A percentile compares a stretch with the other conserved stretches of the same genome.
phyloP scores from a whole-genome alignment of 2,329 filamentous ascomycete species.

The Zasmidium cellare region DNA sequence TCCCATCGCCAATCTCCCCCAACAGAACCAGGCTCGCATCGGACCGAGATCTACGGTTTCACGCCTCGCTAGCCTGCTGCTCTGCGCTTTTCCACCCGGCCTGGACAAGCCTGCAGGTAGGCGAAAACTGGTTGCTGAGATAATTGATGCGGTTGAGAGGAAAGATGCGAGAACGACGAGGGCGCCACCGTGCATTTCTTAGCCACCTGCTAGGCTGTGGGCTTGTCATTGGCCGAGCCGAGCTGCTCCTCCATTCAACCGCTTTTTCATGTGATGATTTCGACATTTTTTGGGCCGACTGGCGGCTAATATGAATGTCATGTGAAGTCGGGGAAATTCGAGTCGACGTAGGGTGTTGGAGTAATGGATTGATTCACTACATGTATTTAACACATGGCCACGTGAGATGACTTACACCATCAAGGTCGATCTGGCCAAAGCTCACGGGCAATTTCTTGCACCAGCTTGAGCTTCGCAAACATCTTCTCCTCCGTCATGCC shows the following conservation, averaged over 20 bases:
- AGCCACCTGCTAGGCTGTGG: background rate
- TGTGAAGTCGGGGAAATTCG: too few relatives aligned
- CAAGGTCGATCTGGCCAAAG: constrained; percentile 37
- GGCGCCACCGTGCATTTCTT: background rate
- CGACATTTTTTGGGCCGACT: too few relatives aligned
- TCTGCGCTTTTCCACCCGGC: too few relatives aligned
- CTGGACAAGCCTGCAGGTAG: too few relatives aligned
- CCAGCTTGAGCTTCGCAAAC: constrained; percentile 39
- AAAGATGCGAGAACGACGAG: background rate
- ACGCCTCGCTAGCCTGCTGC: too few relatives aligned
- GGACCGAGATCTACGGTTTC: too few relatives aligned
- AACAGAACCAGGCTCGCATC: too few relatives aligned
- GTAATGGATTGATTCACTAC: background rate
- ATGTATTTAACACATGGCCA: background rate
- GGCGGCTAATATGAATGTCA: too few relatives aligned
- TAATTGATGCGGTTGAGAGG: background rate
- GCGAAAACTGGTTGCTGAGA: too few relatives aligned
- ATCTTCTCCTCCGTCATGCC: constrained; percentile 41
- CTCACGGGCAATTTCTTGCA: constrained; percentile 38
- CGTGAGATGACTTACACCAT: constrained; percentile 9
- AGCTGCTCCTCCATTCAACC: background rate
- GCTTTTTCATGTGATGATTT: background rate
- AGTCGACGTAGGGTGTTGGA: too few relatives aligned
- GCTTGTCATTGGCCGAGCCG: background rate
- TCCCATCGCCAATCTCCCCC: too few relatives aligned